Conservation (phyloP, 164 flowering plant genomes). For the Sedum album region DNA sequence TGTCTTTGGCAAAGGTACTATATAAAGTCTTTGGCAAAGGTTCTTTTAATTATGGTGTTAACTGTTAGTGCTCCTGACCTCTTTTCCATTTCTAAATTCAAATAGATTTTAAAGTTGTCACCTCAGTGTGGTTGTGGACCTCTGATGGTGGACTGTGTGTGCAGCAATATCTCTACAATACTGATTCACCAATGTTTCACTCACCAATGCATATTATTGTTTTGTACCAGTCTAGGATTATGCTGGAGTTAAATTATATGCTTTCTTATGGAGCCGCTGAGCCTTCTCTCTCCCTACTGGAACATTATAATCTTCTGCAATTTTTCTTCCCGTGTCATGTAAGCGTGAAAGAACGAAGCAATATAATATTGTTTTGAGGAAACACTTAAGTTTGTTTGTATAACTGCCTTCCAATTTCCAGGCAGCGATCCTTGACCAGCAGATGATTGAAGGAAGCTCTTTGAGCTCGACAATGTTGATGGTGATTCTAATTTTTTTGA, state of each 20-base stretch:
- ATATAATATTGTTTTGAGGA: too few relatives aligned
- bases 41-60: neutral
- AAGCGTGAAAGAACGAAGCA: constrained; percentile 20
- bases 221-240: constrained; percentile 46
- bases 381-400: neutral
- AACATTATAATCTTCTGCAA: constrained; percentile 54
- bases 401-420: constrained; percentile 21
- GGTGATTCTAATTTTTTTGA: constrained; percentile 34
- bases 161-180: neutral
- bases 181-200: neutral
- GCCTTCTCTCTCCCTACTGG: constrained; percentile 58
- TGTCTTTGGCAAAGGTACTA: constrained; percentile 46
- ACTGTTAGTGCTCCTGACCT: neutral
- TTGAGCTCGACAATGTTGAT: constrained; percentile 52
- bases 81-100: neutral
- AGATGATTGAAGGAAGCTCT: constrained; percentile 20
- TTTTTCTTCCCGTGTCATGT: constrained; percentile 76
- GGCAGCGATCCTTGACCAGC: constrained; percentile 69
- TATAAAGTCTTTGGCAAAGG: neutral
- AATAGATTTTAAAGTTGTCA: neutral
- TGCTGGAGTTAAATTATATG: constrained; percentile 88
- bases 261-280: constrained; percentile 90
- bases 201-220: neutral
- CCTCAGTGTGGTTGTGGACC: neutral
- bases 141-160: neutral